Evolutionary conservation across 805 yeast genomes (phyloP).

Genomic region (Kurtzmaniella cleridarum): DNA sequence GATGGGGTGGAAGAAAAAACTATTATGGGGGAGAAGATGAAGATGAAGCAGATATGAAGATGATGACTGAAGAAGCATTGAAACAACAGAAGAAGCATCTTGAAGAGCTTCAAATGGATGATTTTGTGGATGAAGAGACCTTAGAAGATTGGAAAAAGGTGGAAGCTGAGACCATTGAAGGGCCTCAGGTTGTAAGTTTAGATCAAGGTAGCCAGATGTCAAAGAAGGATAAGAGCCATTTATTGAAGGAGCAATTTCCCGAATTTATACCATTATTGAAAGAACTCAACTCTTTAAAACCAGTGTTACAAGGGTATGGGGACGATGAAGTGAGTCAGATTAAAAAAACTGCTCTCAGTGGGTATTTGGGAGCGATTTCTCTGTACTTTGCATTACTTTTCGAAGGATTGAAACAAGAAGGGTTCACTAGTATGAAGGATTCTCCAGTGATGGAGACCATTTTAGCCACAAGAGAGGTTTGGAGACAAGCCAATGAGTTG

Average conservation of each 20-base stretch:
- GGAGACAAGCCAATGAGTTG: slow-evolving; percentile 74
- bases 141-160: slow-evolving; percentile 70
- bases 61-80: slow-evolving; percentile 82
- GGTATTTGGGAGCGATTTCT: slow-evolving; percentile 73
- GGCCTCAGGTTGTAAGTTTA: neutral
- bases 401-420: slow-evolving; percentile 47
- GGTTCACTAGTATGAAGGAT: slow-evolving; percentile 62
- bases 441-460: slow-evolving; percentile 88
- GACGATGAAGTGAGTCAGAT: slow-evolving; percentile 33
- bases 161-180: neutral
- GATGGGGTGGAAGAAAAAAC: slow-evolving; percentile 41
- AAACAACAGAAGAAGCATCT: slow-evolving; percentile 73
- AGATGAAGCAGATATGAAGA: slow-evolving; percentile 72
- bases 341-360: slow-evolving; percentile 64
- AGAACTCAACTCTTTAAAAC: slow-evolving; percentile 40
- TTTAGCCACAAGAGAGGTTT: slow-evolving; percentile 73
- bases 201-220: slow-evolving; percentile 1
- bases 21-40: slow-evolving; percentile 61
- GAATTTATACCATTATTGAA: slow-evolving; percentile 74
- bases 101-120: slow-evolving; percentile 65
- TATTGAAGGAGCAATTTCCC: slow-evolving; percentile 65
- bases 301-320: slow-evolving; percentile 9
- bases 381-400: slow-evolving; percentile 74
- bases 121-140: slow-evolving; percentile 62
- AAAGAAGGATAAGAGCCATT: slow-evolving; percentile 43